These are phyloP conservation scores for Lomentospora prolificans DNA, from an alignment of 2,329 filamentous ascomycete genomes.

Conservation along the genomic window DNA sequence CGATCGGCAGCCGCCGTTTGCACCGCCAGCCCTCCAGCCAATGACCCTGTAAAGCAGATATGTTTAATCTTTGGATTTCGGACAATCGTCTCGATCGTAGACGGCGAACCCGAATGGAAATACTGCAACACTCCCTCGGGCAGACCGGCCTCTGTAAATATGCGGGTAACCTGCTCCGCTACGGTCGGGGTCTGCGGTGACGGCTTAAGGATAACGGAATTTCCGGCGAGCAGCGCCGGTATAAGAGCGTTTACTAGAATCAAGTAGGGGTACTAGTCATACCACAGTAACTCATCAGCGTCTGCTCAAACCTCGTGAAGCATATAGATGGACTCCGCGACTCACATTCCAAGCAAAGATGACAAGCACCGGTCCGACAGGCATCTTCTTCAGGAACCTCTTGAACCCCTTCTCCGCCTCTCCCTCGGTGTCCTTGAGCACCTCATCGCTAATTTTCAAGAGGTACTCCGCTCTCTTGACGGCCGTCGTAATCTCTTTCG, in stretches of 20 bases:
- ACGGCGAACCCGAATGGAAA: slow-evolving; percentile 77
- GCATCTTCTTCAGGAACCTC: slow-evolving; percentile 79
- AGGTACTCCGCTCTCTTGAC: slow-evolving; percentile 79
- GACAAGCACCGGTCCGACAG: slow-evolving; percentile 77
- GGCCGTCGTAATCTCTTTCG: slow-evolving; percentile 75
- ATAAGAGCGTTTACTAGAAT: slow-evolving; percentile 88
- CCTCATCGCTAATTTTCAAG: slow-evolving; percentile 70
- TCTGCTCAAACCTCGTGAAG: neutral
- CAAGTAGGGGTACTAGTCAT: slow-evolving; percentile 75
- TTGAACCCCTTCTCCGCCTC: slow-evolving; percentile 82
- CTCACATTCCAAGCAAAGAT: slow-evolving; percentile 95
- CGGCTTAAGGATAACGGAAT: slow-evolving; percentile 87
- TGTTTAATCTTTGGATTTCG: slow-evolving; percentile 66
- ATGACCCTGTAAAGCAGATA: slow-evolving; percentile 90
- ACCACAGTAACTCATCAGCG: slow-evolving; percentile 1
- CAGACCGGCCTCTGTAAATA: slow-evolving; percentile 72
- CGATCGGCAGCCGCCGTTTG: slow-evolving; percentile 78
- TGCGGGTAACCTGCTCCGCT: slow-evolving; percentile 68
- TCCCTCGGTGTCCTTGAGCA: slow-evolving; percentile 69
- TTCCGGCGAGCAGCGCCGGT: slow-evolving; percentile 82
- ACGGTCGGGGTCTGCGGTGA: slow-evolving; percentile 92
- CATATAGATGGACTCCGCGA: slow-evolving; percentile 10
- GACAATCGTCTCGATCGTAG: slow-evolving; percentile 68
- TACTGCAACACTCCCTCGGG: slow-evolving; percentile 80
- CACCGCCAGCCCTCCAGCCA: slow-evolving; percentile 76